A percentile compares a stretch with the other conserved stretches of the same genome.
Conservation (phyloP, 2,329 filamentous ascomycete genomes). For the Elsinoe perseae region DNA sequence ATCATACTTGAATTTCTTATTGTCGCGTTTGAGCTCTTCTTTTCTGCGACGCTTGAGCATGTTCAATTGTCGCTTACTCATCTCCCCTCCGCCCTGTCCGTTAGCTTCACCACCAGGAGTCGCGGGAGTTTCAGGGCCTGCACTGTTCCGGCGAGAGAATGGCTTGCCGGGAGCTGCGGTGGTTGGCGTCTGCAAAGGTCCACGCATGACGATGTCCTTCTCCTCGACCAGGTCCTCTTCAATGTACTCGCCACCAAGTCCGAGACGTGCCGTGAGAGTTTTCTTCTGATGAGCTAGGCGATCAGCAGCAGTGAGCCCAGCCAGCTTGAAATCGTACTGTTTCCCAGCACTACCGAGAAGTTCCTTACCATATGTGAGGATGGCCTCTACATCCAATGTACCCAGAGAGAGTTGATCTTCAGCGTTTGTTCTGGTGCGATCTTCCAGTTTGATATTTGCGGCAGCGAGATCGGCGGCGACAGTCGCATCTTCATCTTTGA, state of each 20-base stretch:
- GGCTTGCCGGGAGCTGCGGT: conserved; percentile 47
- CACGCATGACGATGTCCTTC: conserved; percentile 49
- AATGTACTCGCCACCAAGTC: conserved; percentile 73
- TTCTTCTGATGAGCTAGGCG: conserved; percentile 84
- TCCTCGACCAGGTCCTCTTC: conserved; percentile 74
- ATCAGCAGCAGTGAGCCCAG: conserved; percentile 70
- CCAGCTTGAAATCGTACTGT: conserved; percentile 76
- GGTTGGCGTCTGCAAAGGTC: conserved; percentile 30
- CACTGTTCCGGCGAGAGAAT: conserved; percentile 38
- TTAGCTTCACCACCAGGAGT: conserved; percentile 34
- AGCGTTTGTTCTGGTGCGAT: conserved; percentile 25
- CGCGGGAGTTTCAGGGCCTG: conserved; percentile 33
- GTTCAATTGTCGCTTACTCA: conserved; percentile 91
- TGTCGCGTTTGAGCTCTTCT: conserved; percentile 77
- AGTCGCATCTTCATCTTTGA: conserved; percentile 31
- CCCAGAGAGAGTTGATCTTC: conserved; percentile 64
- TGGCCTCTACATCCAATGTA: conserved; percentile 66
- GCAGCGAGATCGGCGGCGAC: background rate
- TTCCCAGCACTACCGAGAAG: conserved; percentile 73
- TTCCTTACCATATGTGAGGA: conserved; percentile 76
- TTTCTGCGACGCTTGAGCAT: conserved; percentile 92
- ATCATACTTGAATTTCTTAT: conserved; percentile 73
- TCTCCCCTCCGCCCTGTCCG: conserved; percentile 54
- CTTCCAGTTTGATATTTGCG: background rate
- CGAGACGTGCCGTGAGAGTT: conserved; percentile 71